phyloP scores from a whole-genome alignment of 2,329 filamentous ascomycete species.

The Cordyceps pruinosa region DNA sequence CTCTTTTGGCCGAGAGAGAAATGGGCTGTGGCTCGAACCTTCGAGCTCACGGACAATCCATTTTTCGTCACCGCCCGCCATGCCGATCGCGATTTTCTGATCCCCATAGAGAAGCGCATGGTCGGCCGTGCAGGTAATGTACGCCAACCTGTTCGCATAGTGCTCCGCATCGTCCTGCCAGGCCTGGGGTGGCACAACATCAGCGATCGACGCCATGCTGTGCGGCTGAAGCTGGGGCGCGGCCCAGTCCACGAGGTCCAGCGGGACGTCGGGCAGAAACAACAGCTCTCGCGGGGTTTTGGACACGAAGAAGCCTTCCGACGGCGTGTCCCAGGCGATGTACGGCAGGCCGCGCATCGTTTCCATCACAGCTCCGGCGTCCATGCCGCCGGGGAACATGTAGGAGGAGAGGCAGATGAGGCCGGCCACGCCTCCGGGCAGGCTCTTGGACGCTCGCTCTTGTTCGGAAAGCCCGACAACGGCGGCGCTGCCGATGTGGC shows the following conservation, averaged over 20 bases:
- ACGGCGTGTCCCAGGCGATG: neutral
- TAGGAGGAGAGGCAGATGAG: neutral
- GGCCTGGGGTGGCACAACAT: neutral
- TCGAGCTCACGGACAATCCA: neutral
- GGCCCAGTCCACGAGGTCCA: neutral
- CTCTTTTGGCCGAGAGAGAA: neutral
- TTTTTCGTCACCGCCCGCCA: neutral
- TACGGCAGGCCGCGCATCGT: neutral
- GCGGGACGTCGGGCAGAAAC: neutral
- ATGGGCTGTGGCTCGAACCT: conserved; percentile 4
- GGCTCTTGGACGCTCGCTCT: neutral
- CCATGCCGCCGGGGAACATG: neutral
- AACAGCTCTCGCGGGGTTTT: neutral
- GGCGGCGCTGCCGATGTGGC: conserved; percentile 25
- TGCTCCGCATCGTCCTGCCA: conserved; percentile 3
- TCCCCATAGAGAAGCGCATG: neutral
- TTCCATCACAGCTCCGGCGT: neutral
- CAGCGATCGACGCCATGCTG: neutral
- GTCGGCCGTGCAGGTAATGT: neutral
- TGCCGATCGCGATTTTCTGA: neutral
- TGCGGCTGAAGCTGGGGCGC: neutral
- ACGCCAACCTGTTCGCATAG: neutral
- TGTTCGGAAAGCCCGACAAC: neutral
- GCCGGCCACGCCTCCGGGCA: neutral
- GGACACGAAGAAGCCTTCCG: neutral